Percentiles rank a stretch among this genome's conserved stretches.
Conservation (phyloP, 345 rosid species). For the Gossypium raimondii region DNA sequence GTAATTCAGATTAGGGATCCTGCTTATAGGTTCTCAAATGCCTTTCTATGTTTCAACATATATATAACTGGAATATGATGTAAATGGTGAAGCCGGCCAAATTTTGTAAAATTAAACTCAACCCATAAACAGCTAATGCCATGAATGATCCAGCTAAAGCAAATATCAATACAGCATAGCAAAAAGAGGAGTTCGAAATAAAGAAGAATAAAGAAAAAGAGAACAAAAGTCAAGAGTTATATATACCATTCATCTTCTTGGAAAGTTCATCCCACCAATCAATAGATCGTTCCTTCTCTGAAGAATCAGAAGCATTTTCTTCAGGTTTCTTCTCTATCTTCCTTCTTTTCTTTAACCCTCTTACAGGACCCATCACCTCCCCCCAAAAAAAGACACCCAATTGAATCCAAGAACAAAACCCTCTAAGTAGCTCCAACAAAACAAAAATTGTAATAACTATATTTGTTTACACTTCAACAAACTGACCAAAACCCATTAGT, state of each 20-base stretch:
- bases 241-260: slow-evolving; percentile 38
- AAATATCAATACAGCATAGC: not conserved
- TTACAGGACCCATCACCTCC: slow-evolving; percentile 41
- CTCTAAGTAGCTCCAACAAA: slow-evolving; percentile 23
- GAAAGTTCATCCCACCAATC: slow-evolving; percentile 53
- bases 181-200: not conserved
- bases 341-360: slow-evolving; percentile 39
- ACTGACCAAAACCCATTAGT: slow-evolving; percentile 27
- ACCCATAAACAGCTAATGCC: slow-evolving; percentile 2
- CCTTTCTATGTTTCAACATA: slow-evolving; percentile 17
- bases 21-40: slow-evolving; percentile 16
- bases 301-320: slow-evolving; percentile 36
- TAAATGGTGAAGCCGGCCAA: slow-evolving; percentile 13
- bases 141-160: slow-evolving; percentile 21
- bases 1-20: slow-evolving; percentile 37
- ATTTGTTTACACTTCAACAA: slow-evolving; percentile 21
- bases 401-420: slow-evolving; percentile 29
- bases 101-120: slow-evolving; percentile 17
- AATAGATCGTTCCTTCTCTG: slow-evolving; percentile 34
- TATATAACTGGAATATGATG: slow-evolving; percentile 11
- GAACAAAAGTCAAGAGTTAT: slow-evolving; percentile 1
- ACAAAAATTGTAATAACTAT: not conserved
- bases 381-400: slow-evolving; percentile 20
- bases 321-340: slow-evolving; percentile 31
- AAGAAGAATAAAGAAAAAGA: not conserved